Conservation (phyloP, 2,329 filamentous ascomycete species). For the Trichoderma lentiforme region DNA sequence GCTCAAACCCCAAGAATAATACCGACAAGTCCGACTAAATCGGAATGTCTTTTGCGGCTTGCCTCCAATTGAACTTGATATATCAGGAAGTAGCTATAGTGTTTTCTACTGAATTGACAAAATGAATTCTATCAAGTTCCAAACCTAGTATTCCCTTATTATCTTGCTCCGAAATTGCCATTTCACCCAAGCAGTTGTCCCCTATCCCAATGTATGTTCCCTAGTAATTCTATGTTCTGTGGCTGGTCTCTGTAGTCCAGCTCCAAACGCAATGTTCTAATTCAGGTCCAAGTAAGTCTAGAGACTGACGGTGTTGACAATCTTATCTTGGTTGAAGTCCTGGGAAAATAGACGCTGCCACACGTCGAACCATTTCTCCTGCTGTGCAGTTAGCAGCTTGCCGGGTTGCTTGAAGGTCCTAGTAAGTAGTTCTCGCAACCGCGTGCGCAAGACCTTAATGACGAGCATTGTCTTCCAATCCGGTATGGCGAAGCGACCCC, state of each 20-base stretch:
- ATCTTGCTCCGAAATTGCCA: not conserved
- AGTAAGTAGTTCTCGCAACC: slow-evolving; percentile 72
- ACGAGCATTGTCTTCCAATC: slow-evolving; percentile 91
- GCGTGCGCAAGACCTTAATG: slow-evolving; percentile 73
- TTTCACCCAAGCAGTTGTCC: not conserved
- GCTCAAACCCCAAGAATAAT: slow-evolving; percentile 18
- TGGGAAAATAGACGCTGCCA: slow-evolving; percentile 69
- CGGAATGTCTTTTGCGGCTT: not conserved
- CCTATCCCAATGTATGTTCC: slow-evolving; percentile 4
- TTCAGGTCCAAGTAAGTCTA: not conserved
- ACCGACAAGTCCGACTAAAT: slow-evolving; percentile 2
- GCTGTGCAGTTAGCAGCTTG: slow-evolving; percentile 60
- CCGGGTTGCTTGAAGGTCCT: slow-evolving; percentile 67
- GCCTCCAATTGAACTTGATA: not conserved
- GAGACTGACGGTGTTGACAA: not conserved
- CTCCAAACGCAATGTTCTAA: not conserved
- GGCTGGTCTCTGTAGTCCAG: not conserved
- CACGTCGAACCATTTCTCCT: slow-evolving; percentile 70
- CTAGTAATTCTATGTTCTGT: not conserved
- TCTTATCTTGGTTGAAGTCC: slow-evolving; percentile 38
- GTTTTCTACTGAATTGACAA: not conserved
- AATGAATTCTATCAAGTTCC: not conserved
- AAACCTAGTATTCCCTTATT: not conserved
- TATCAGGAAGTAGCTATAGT: not conserved
- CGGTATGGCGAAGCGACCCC: slow-evolving; percentile 74